phyloP scores from a whole-genome alignment of 371 early-diverging fungal genomes.

The Capillidium heterosporum region DNA sequence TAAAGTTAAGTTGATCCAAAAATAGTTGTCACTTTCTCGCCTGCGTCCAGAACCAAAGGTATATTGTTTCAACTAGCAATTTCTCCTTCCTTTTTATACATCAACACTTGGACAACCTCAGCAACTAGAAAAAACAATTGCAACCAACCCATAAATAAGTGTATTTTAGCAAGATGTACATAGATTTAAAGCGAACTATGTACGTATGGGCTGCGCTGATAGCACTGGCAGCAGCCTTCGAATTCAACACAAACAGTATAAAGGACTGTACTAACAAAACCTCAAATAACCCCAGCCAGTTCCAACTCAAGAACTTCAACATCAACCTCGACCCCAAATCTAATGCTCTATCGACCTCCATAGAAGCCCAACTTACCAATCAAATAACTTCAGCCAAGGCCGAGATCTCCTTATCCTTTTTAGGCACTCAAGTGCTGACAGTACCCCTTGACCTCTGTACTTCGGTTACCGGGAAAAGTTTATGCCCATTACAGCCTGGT shows the following conservation, averaged over 20 bases:
- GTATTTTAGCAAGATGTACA: too few species aligned
- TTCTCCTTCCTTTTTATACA: too few species aligned
- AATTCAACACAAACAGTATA: background rate
- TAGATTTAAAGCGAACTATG: too few species aligned
- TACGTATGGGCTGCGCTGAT: too few species aligned
- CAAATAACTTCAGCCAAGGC: background rate
- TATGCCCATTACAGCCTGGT: constrained; percentile 2
- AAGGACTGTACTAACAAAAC: background rate
- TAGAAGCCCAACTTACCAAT: background rate
- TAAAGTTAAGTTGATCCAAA: too few species aligned
- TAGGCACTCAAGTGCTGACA: too few species aligned
- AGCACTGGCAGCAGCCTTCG: background rate
- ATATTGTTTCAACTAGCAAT: too few species aligned
- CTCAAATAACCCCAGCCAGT: background rate
- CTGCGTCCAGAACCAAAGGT: too few species aligned
- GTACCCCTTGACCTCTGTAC: background rate
- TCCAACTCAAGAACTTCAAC: background rate
- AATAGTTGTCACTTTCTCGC: too few species aligned
- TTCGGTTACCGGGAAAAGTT: background rate
- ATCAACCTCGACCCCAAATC: background rate
- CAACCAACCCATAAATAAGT: too few species aligned
- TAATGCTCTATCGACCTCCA: background rate
- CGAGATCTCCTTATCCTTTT: background rate
- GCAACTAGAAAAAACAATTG: too few species aligned
- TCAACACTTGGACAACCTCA: too few species aligned